Evolutionary conservation across 352 stramenopile species (phyloP).

Genomic region (Pythium monospermum): DNA sequence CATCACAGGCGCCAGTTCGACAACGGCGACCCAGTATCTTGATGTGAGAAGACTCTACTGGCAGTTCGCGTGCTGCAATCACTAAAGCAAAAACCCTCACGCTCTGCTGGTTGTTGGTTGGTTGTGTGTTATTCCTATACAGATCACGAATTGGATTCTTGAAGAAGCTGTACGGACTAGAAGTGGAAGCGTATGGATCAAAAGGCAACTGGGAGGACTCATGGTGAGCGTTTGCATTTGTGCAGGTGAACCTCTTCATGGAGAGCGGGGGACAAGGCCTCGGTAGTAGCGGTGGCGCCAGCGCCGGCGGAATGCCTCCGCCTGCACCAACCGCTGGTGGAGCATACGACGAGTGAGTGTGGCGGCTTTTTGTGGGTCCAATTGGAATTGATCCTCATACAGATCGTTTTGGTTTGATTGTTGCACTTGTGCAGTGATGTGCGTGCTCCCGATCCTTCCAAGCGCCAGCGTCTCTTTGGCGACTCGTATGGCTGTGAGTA

Average conservation of each 20-base stretch:
- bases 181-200: background rate
- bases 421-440: conserved; percentile 38
- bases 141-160: conserved; percentile 77
- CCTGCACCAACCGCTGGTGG: conserved; percentile 33
- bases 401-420: background rate
- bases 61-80: background rate
- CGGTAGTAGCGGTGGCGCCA: conserved; percentile 10
- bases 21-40: conserved; percentile 65
- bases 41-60: conserved; percentile 31
- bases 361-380: background rate
- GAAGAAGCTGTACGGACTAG: conserved; percentile 48
- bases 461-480: conserved; percentile 74
- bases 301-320: conserved; percentile 4
- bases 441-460: conserved; percentile 73
- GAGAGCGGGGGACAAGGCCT: conserved; percentile 54
- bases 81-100: background rate
- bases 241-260: conserved; percentile 79
- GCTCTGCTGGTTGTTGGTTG: background rate
- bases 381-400: no score
- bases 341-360: conserved; percentile 20
- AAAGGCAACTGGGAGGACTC: background rate
- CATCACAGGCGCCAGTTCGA: conserved; percentile 71
- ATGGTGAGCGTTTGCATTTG: background rate
- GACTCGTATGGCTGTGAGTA: conserved; percentile 35
- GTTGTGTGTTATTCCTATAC: no score